These are phyloP conservation scores for Saitoella complicata DNA, from an alignment of 805 yeast genomes.

Conservation along the genomic window DNA sequence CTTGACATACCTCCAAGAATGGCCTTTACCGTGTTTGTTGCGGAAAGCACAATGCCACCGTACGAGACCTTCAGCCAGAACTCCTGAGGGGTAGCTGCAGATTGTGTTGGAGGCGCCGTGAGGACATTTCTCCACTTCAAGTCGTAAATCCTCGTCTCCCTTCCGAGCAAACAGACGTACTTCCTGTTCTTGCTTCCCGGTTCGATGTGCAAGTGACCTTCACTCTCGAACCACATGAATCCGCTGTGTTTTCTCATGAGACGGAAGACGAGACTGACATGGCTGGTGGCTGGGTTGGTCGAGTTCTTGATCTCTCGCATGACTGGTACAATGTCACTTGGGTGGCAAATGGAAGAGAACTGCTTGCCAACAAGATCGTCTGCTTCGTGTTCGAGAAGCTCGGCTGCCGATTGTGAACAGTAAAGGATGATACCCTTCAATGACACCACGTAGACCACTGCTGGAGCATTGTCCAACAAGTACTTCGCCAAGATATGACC, in stretches of 20 bases:
- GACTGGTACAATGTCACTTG: slow-evolving; percentile 6
- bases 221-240: slow-evolving; percentile 6
- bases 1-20: too few species aligned
- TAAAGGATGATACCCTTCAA: slow-evolving; percentile 5
- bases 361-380: slow-evolving; percentile 5
- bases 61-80: slow-evolving; percentile 6
- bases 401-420: slow-evolving; percentile 3
- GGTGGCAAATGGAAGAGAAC: slow-evolving; percentile 5
- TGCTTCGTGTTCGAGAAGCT: slow-evolving; percentile 5
- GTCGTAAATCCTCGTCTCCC: slow-evolving; percentile 4
- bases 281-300: neutral
- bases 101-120: too few species aligned
- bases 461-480: too few species aligned
- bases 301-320: slow-evolving; percentile 5
- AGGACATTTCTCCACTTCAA: too few species aligned
- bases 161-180: slow-evolving; percentile 6
- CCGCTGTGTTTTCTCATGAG: slow-evolving; percentile 5
- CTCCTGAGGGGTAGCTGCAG: too few species aligned
- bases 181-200: slow-evolving; percentile 1
- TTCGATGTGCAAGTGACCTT: slow-evolving; percentile 4
- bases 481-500: too few species aligned
- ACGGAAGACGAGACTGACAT: slow-evolving; percentile 5
- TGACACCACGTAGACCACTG: slow-evolving; percentile 5
- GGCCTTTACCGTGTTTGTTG: too few species aligned
- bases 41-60: slow-evolving; percentile 4